Conservation (phyloP, 2,329 filamentous ascomycete species). For the Colletotrichum orbiculare region DNA sequence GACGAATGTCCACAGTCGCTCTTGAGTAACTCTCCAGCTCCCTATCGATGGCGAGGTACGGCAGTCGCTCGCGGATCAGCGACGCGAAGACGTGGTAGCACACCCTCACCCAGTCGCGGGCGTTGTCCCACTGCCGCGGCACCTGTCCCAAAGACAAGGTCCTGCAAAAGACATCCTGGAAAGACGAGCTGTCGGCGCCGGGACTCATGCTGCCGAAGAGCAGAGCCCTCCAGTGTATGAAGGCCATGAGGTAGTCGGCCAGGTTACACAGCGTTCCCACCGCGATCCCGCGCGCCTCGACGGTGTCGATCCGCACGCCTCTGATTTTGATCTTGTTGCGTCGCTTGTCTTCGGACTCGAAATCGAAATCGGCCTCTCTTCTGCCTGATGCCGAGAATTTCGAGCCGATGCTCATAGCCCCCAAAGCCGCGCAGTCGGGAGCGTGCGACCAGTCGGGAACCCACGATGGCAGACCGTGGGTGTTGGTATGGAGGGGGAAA, state of each 20-base stretch:
- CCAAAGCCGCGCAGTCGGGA: conserved; percentile 34
- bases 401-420: conserved; percentile 34
- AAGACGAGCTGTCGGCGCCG: neutral
- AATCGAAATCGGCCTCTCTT: conserved; percentile 38
- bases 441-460: conserved; percentile 49
- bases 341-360: conserved; percentile 41
- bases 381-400: conserved; percentile 40
- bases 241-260: conserved; percentile 49
- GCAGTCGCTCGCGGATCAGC: conserved; percentile 37
- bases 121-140: conserved; percentile 25
- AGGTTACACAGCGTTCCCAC: conserved; percentile 43
- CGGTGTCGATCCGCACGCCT: conserved; percentile 42
- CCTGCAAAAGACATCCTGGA: conserved; percentile 44
- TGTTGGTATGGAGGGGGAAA: conserved; percentile 42
- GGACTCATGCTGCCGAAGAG: conserved; percentile 35
- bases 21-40: conserved; percentile 30
- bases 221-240: conserved; percentile 47
- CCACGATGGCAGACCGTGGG: conserved; percentile 46
- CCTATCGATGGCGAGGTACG: conserved; percentile 35
- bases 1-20: neutral
- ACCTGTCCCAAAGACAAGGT: conserved; percentile 44
- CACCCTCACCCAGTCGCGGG: conserved; percentile 37
- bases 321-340: conserved; percentile 44
- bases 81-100: conserved; percentile 40
- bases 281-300: conserved; percentile 41